A percentile compares a stretch with the other conserved stretches of the same genome.
Evolutionary conservation across 441 rosid species (phyloP).

Genomic region (Macaranga tanarius): DNA sequence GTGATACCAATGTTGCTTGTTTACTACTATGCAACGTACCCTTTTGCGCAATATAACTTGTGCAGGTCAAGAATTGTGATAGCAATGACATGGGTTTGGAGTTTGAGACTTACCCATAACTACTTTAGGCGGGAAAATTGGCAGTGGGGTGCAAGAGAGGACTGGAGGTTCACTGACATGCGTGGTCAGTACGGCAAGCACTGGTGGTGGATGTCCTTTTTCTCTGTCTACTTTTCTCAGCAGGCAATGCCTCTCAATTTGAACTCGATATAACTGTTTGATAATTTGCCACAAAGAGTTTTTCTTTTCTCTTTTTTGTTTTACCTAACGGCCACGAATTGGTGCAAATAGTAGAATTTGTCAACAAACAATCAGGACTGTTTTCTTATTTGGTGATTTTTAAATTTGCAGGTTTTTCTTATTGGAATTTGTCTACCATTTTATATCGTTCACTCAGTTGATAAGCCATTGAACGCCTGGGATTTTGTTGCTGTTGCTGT

Average conservation of each 20-base stretch:
- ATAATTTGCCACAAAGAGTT: slow-evolving; percentile 44
- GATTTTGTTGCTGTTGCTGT: slow-evolving; percentile 62
- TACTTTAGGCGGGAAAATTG: slow-evolving; percentile 93
- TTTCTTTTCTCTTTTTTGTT: neutral
- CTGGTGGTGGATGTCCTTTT: slow-evolving; percentile 97
- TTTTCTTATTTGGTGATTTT: slow-evolving; percentile 4
- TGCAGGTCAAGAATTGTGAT: slow-evolving; percentile 70
- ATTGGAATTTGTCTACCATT: slow-evolving; percentile 79
- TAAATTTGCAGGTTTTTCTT: slow-evolving; percentile 62
- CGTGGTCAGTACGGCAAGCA: slow-evolving; percentile 69
- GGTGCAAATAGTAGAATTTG: neutral
- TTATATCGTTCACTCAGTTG: slow-evolving; percentile 59
- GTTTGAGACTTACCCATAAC: slow-evolving; percentile 76
- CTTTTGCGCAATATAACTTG: slow-evolving; percentile 51
- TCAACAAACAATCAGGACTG: neutral
- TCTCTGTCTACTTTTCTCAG: slow-evolving; percentile 76
- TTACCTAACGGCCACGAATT: neutral
- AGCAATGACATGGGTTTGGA: slow-evolving; percentile 72
- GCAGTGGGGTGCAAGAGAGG: slow-evolving; percentile 96
- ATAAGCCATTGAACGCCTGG: slow-evolving; percentile 59
- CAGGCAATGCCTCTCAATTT: slow-evolving; percentile 47
- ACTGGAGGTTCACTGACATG: slow-evolving; percentile 88
- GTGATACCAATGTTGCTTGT: slow-evolving; percentile 81
- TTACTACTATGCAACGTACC: slow-evolving; percentile 72
- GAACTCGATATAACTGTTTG: slow-evolving; percentile 30